Evolutionary conservation across 2,329 filamentous ascomycete species (phyloP), one percentile per base, ranked within the genome.

Genomic region (Cytospora paraplurivora): DNA sequence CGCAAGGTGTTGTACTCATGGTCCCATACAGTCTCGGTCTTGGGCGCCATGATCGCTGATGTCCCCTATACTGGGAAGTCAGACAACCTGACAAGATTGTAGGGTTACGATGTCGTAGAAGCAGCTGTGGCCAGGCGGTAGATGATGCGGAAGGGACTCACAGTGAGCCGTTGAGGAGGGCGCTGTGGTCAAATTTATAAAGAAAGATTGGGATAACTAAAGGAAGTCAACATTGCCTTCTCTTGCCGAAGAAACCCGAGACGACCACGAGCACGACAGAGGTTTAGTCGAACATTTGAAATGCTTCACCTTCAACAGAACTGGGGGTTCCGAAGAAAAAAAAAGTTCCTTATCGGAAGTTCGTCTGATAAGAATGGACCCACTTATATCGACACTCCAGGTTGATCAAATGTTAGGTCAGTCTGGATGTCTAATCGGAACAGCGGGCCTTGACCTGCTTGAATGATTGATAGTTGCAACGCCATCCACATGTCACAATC

Each of bases 1-100:
- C 92, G 88, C 65, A 93, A 78, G 4, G 92, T 96, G 75, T 97
- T 85, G 79, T 91, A 98, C 71, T 93, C 85, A 75, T 91, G 88
- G 69, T 92, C 86, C 94, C 94, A 97, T 74, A 86, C 80, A 60
- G 88, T 91, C 66, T 81, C 80, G 65, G 88, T 91, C 68, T 82
- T 62, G 64, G 81, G 82, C 66, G 80, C 79, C 85, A 88, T 89
- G 69, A 69, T 66, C 12, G 63, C 51, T 44, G n/a, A 44, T 52
- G 7, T 51, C 11, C 27, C 19, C 57, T 64, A 21, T 15, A 27
- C 27, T 37, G 37, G 7, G n/a, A 33, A n/a, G 52, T 61, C 35
- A 61, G 51, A 55, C 27, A 21, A 37, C 33, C 41, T 53, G 2
- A 19, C 19, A 4, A 10, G n/a, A 12, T 12, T 12, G n/a, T 47